These are phyloP conservation scores for Alternaria consortialis DNA, from an alignment of 2,329 filamentous ascomycete species.

Conservation along the genomic window DNA sequence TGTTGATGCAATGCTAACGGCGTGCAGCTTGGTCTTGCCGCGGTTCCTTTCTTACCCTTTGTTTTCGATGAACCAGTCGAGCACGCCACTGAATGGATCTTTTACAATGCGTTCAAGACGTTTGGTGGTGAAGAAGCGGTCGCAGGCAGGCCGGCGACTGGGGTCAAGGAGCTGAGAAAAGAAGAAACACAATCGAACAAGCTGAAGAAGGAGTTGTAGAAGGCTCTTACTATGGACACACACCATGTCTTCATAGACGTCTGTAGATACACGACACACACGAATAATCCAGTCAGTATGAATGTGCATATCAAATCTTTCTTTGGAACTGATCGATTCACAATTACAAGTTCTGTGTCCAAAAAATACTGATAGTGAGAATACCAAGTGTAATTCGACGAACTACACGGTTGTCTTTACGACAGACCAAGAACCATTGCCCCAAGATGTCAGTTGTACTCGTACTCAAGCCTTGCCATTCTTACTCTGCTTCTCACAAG, in stretches of 20 bases:
- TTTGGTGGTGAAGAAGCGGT: constrained; percentile 73
- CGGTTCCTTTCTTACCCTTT: constrained; percentile 81
- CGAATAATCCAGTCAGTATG: constrained; percentile 8
- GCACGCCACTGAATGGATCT: constrained; percentile 86
- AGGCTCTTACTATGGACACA: not conserved
- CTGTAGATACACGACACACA: constrained; percentile 5
- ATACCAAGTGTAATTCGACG: not conserved
- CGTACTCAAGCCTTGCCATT: not conserved
- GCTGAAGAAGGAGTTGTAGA: constrained; percentile 51
- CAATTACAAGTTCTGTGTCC: too few relatives aligned
- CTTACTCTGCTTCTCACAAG: constrained; percentile 9
- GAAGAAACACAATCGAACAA: constrained; percentile 44
- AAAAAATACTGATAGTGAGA: fast-evolving
- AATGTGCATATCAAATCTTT: constrained; percentile 4
- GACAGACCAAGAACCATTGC: not conserved
- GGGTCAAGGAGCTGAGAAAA: constrained; percentile 49
- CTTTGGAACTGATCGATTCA: not conserved
- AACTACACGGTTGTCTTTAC: not conserved
- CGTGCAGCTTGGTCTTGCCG: constrained; percentile 65
- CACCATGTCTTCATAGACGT: not conserved
- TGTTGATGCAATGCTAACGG: constrained; percentile 6
- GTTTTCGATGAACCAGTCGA: constrained; percentile 95
- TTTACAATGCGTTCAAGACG: constrained; percentile 80
- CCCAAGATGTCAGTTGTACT: not conserved
- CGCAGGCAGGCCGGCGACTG: constrained; percentile 50